Base-by-base conservation (phyloP, 176 grass and related monocot species). In the Typha latifolia region DNA sequence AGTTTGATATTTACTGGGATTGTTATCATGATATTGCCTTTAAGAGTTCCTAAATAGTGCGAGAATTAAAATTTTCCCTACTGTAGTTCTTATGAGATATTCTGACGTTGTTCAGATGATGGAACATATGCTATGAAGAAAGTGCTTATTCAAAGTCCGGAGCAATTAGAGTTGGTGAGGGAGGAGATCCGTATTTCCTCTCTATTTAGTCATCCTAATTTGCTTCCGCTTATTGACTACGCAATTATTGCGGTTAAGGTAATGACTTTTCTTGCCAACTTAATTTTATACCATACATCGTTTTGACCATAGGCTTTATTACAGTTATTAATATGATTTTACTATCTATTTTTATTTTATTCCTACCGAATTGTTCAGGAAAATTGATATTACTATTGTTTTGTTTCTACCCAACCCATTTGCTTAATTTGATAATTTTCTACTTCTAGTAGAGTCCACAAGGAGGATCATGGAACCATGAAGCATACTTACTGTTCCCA, bases 401-500 rank as follows among this genome's bases (percentile, higher is more conserved):
- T 16, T 55, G 4, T 55, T 5, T 14, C 14, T 8, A 55, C 5
- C 49, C 2, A 12, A 18, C 8, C 18, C 51, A 55, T 55, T 55
- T 55, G 12, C 14, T 55, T 55, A 55, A 55, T 55, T 55, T 55
- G 4, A 7, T 18, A 16, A 53, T 53, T 9, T 4, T 53, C 15
- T 63, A 73, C 37, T 43, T n/a, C 72, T 63, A 85, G 43, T 81
- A 96, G 91, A 79, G 32, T 80, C 68, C 67, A 82, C 82, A 89
- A 79, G 82, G 77, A 74, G 87, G 84, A 59, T 24, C 72, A 55
- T 88, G 75, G 85, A 96, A 71, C 70, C 85, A 91, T 74, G 92
- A 96, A 91, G 92, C 88, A 5, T 96, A 91, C 69, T 81, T 97
- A 43, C 73, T 97, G 47, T 97, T 97, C 78, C 88, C 93, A 7